Percentiles rank a stretch among this genome's conserved stretches.
phyloP scores from a whole-genome alignment of 2,329 filamentous ascomycete species.

The Emmonsiellopsis sp. region DNA sequence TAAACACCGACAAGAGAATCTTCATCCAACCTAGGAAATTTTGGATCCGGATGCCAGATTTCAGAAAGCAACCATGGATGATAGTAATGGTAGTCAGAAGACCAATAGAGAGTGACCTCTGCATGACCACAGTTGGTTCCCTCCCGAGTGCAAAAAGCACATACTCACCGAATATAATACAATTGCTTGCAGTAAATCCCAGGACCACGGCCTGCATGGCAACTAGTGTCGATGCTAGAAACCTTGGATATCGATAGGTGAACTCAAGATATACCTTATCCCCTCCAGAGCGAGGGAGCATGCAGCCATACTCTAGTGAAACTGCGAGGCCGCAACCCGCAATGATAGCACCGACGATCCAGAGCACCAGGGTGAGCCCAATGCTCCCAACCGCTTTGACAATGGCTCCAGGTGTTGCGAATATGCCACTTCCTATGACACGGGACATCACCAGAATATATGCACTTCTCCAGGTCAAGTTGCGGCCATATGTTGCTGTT shows the following conservation, averaged over 20 bases:
- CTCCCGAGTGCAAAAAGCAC: slow-evolving; percentile 50
- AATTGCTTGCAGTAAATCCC: slow-evolving; percentile 61
- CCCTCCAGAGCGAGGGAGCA: slow-evolving; percentile 61
- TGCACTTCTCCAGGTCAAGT: slow-evolving; percentile 53
- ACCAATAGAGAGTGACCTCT: slow-evolving; percentile 49
- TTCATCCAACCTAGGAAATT: slow-evolving; percentile 57
- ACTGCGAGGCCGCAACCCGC: slow-evolving; percentile 54
- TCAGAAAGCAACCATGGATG: slow-evolving; percentile 51
- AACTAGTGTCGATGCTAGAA: slow-evolving; percentile 56
- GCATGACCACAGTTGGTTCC: slow-evolving; percentile 41
- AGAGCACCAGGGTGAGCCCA: slow-evolving; percentile 53
- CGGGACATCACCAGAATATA: slow-evolving; percentile 61
- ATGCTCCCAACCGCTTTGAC: slow-evolving; percentile 58
- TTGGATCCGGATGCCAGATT: slow-evolving; percentile 51
- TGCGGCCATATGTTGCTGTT: slow-evolving; percentile 49
- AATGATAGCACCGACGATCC: slow-evolving; percentile 54
- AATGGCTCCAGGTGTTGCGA: slow-evolving; percentile 61
- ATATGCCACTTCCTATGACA: slow-evolving; percentile 63
- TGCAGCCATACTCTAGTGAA: slow-evolving; percentile 59
- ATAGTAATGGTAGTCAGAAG: slow-evolving; percentile 50
- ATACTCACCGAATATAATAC: slow-evolving; percentile 61
- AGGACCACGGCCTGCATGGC: slow-evolving; percentile 56
- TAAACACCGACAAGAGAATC: slow-evolving; percentile 50
- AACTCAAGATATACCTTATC: slow-evolving; percentile 65
- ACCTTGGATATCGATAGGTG: slow-evolving; percentile 54